Base-by-base conservation (phyloP, 2,329 filamentous ascomycete genomes). In the Aspergillus pseudonomiae region DNA sequence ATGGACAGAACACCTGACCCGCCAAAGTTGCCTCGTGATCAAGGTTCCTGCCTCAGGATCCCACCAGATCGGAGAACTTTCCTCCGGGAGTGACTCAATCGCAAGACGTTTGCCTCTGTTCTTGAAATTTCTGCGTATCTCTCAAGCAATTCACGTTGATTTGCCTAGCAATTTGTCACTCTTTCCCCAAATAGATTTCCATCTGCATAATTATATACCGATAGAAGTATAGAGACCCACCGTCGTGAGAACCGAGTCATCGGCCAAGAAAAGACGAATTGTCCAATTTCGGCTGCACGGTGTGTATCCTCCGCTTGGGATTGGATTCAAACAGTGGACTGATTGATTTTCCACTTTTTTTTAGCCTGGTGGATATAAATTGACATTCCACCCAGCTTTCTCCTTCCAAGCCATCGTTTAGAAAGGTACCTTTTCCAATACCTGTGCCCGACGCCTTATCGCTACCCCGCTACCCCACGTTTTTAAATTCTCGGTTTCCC, bases 401-500 rank as follows among this genome's bases (percentile, higher is more conserved):
- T 59, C 14, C n/a, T 36, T 46, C 10, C 30, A 21, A 32, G 39
- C 19, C 43, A 53, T 52, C 57, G 50, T 21, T 63, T 66, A 63
- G 19, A 55, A n/a, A 41, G 34, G 34, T 41, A 39, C 28, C 16
- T n/a, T 41, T 41, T 9, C 1, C 21, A 24, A 24, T 24, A 41
- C 39, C 4, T 46, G 21, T 14, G 45, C 24, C 45, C 45, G 45
- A 48, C 45, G 21, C 34, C 34, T 55, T 55, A 55, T 55, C 52
- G 32, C 32, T 55, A 19, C 66, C 67, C 64, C 61, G 62, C 61
- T 66, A 65, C 72, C 72, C 73, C 70, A 65, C 70, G 64, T 66
- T 68, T 68, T 56, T 43, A 26, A 58, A 48, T 45, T 24, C 24
- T 46, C 21, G 21, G 30, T 57, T 7, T 32, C 30, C 34, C 10